Conservation (phyloP, 1,284 basidiomycete species). For the Austroboletus rostrupii region DNA sequence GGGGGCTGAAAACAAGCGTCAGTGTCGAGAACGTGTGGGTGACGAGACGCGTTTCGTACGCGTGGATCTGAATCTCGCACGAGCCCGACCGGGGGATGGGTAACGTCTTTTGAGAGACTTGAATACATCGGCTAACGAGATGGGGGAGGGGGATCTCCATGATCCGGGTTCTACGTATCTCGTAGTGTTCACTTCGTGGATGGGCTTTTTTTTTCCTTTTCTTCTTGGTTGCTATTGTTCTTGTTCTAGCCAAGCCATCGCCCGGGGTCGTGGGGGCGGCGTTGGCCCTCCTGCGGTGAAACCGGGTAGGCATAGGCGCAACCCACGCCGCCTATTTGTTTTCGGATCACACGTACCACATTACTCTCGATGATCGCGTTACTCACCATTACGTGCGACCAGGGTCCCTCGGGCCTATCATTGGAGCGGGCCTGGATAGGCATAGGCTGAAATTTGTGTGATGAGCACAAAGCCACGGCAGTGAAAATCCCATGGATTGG, state of each 20-base stretch:
- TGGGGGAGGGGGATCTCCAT: background rate
- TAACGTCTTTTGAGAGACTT: background rate
- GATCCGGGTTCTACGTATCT: slow-evolving; percentile 2
- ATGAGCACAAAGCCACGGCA: background rate
- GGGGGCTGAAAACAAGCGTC: too few relatives aligned
- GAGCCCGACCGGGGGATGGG: too few relatives aligned
- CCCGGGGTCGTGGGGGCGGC: background rate
- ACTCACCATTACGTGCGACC: background rate
- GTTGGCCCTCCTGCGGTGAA: slow-evolving; percentile 4
- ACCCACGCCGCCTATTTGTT: background rate
- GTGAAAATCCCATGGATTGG: background rate
- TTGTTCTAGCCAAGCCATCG: too few relatives aligned
- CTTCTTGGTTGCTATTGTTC: too few relatives aligned
- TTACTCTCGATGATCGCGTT: background rate
- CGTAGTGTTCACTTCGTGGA: background rate
- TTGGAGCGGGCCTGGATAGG: background rate
- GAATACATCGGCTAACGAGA: background rate
- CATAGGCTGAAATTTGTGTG: background rate
- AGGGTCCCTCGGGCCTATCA: background rate
- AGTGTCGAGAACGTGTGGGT: too few relatives aligned
- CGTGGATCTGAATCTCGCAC: too few relatives aligned
- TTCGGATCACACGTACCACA: background rate
- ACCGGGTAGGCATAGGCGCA: background rate
- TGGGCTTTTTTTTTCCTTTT: background rate
- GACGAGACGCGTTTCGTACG: too few relatives aligned